Base-by-base conservation (phyloP, 495 filamentous ascomycete species). In the Penicillium longicatenatum region DNA sequence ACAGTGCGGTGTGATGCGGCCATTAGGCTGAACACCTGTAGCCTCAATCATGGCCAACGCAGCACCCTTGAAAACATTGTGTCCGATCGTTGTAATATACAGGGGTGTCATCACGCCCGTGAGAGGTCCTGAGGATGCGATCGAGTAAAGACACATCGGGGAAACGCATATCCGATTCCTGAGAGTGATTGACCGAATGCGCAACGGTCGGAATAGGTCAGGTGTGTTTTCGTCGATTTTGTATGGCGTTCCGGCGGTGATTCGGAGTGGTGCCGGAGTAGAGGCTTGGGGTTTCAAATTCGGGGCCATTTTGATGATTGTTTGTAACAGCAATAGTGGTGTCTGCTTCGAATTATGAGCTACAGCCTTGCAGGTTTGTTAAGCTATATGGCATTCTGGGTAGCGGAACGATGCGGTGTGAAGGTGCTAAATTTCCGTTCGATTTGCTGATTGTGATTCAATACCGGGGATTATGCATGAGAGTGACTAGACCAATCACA, bases 1-100 rank as follows among this genome's bases (percentile, higher is more conserved):
- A 61, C 87, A 84, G 56, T 89, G 77, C 0, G 90, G 90, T 0
- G 88, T 86, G 73, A 93, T 93, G 3, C 90, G 79, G 12, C 90
- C 90, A 55, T 91, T 78, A 4, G 89, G 75, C 0, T 78, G 66
- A 8, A 93, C 87, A 22, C 83, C 79, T 0, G 88, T 90, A 11
- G 89, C 88, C 71, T 94, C 90, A 24, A 92, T 79, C 59, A 91
- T 84, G 41, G 83, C 66, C 5, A 90, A 5, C n/a, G 41, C 41
- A 21, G 41, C 41, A 0, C 41, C 41, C n/a, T 44, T 44, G 41
- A 21, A 61, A 37, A 46, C 41, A n/a, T 33, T 45, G 26, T 46
- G 22, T 14, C 52, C 52, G 22, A 54, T 31, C 5, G 16, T 31
- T 7, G 52, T 35, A 35, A 54, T 46, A 11, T 46, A 35, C 9